Evolutionary conservation across 129 eudicot genomes (phyloP), one percentile per base, ranked within the genome.

Genomic region (Lonicera japonica): DNA sequence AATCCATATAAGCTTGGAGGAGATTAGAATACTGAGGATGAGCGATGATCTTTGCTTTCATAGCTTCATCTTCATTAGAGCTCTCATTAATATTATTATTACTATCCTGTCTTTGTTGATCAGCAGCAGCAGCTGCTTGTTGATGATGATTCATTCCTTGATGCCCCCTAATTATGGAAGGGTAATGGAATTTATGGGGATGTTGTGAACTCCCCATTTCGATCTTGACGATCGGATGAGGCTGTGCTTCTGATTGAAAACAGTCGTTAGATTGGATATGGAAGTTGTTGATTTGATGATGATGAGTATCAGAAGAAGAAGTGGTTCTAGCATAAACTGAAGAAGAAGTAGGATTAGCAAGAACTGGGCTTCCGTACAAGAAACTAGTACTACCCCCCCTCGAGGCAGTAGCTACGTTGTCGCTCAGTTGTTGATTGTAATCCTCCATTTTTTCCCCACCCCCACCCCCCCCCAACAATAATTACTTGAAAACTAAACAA

Each of bases 11-110:
- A 70, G 97, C 97, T 81, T 91, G 86, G 64, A 91, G 82, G 69
- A 91, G 94, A 58, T 78, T 84, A 60, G 95, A 82, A 65, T 87
- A 91, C 52, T 87, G 95, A 74, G 97, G 97, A 72, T 91, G 97
- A 45, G 95, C 84, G 7, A 91, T 78, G 10, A 91, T 91, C 80
- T 87, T 91, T 23, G 95, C 95, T 73, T 91, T 91, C 0, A 87
- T 76, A 58, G 88, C 79, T 51, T 86, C 90, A 67, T 75, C 87
- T 57, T 83, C 87, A 11, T 55, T 46, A 14, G 68, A 48, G 24
- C 23, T 54, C 3, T 63, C 58, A 61, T 45, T 24, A 10, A 19
- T 40, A 20, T 20, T 19, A 50, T 50, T 50, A 20, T 20, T 19
- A 50, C 16, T 50, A 20, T 17, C 56, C 25, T 68, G 70, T 18